Percentiles rank a stretch among this genome's conserved stretches.
phyloP scores from a whole-genome alignment of 495 filamentous ascomycete genomes.

The Talaromyces wortmannii region DNA sequence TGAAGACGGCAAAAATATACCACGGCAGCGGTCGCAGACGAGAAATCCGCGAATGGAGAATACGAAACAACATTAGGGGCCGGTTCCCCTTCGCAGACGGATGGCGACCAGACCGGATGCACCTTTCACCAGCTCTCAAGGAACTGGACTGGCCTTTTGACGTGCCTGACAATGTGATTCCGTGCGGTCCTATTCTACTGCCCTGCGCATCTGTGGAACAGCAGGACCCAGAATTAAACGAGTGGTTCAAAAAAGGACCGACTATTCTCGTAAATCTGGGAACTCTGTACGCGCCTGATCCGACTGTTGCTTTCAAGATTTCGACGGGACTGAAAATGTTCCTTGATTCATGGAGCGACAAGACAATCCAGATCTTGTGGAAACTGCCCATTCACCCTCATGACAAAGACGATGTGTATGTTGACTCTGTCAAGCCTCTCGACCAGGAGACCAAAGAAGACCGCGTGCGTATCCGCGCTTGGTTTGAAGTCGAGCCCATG shows the following conservation, averaged over 20 bases:
- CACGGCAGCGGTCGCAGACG: slow-evolving; percentile 17
- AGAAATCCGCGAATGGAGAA: slow-evolving; percentile 16
- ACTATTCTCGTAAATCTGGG: slow-evolving; percentile 47
- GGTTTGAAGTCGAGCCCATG: slow-evolving; percentile 41
- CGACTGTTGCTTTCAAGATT: slow-evolving; percentile 25
- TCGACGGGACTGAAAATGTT: slow-evolving; percentile 25
- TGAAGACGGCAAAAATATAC: slow-evolving; percentile 23
- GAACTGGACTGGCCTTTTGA: slow-evolving; percentile 38
- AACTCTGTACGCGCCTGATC: slow-evolving; percentile 28
- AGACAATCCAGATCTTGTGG: slow-evolving; percentile 38
- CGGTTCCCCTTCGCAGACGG: slow-evolving; percentile 23
- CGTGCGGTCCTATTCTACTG: slow-evolving; percentile 40
- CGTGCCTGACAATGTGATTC: slow-evolving; percentile 34
- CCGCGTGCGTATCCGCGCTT: slow-evolving; percentile 27
- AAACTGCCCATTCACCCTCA: slow-evolving; percentile 29
- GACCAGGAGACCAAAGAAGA: slow-evolving; percentile 17
- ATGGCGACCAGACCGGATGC: slow-evolving; percentile 26
- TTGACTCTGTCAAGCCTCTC: slow-evolving; percentile 17
- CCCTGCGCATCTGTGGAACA: slow-evolving; percentile 22
- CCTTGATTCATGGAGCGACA: slow-evolving; percentile 12
- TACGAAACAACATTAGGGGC: slow-evolving; percentile 16
- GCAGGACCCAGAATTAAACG: slow-evolving; percentile 30
- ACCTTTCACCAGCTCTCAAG: slow-evolving; percentile 28
- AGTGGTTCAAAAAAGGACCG: slow-evolving; percentile 35
- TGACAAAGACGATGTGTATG: slow-evolving; percentile 15